Evolutionary conservation across 106 monocot genomes (phyloP), one percentile per base, ranked within the genome.

Genomic region (Hemerocallis citrina): DNA sequence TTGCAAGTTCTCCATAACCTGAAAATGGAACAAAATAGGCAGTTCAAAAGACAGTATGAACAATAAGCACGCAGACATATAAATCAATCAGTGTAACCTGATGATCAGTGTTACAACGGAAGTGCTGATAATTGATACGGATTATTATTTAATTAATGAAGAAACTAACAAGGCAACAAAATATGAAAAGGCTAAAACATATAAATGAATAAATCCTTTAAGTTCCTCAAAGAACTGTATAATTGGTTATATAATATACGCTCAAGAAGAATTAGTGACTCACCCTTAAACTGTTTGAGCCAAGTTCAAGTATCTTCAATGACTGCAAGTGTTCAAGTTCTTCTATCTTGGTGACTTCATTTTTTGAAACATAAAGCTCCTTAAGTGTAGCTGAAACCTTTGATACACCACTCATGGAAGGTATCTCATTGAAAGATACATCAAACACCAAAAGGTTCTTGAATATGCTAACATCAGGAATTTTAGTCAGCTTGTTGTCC

Each of bases 381-480:
- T 87, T 87, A 9, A 96, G 76, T 55, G 68, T 74, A 41, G 37
- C 67, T 39, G 95, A 78, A 64, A 96, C 95, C 76, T 83, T 79
- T 17, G 90, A 81, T 43, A 96, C 28, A 59, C 86, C 86, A 57
- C 54, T 79, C 25, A 90, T 70, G 8, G 90, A 86, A 48, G 80
- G 41, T 68, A 96, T 84, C 79, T 90, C 86, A 69, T 90, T 96
- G 71, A 90, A 96, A 44, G 95, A 90, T n/a, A 87, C 90, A 77
- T 90, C 95, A 76, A 96, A 96, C 19, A 90, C 69, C 23, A 81
- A 48, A 56, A 96, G 86, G 25, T 52, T 61, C 65, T 87, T 96
- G 70, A 90, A 96, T 64, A 96, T 86, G 76, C 78, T 68, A 49
- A 74, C 84, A 86, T 96, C 84, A 29, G 90, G 95, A 49, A 96